Evolutionary conservation across 106 monocot genomes (phyloP).

Genomic region (Agapanthus africanus): DNA sequence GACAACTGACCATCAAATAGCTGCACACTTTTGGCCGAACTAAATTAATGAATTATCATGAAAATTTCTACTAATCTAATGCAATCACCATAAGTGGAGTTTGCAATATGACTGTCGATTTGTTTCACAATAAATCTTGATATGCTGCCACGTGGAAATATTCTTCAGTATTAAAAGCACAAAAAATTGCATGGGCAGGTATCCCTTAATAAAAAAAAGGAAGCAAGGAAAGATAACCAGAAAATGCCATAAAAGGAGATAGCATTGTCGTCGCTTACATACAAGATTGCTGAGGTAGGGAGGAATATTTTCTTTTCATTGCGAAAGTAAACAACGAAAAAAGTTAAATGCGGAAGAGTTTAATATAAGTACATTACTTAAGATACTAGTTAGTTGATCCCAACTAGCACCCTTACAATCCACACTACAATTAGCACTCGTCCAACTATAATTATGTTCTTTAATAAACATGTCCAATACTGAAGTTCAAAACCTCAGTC

Average conservation of each 20-base stretch:
- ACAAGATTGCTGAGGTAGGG: no score
- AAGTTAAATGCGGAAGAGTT: background rate
- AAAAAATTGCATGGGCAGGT: no score
- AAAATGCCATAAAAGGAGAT: background rate
- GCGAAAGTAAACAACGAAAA: background rate
- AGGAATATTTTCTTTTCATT: background rate
- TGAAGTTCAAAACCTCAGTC: background rate
- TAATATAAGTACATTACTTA: background rate
- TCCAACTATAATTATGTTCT: background rate
- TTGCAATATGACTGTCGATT: no score
- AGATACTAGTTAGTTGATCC: background rate
- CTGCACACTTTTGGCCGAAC: no score
- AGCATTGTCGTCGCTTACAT: no score
- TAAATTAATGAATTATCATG: no score
- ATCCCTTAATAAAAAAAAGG: background rate
- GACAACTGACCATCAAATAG: no score
- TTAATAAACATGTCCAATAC: background rate
- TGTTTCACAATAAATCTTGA: no score
- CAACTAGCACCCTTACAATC: background rate
- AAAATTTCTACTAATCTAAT: no score
- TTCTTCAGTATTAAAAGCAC: no score
- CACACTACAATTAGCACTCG: background rate
- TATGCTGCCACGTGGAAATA: no score
- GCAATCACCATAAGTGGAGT: no score
- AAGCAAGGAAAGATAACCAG: background rate